A percentile compares a stretch with the other conserved stretches of the same genome.
Conservation (phyloP, 768 basidiomycete species). For the Lanmaoa pseudosensibilis region DNA sequence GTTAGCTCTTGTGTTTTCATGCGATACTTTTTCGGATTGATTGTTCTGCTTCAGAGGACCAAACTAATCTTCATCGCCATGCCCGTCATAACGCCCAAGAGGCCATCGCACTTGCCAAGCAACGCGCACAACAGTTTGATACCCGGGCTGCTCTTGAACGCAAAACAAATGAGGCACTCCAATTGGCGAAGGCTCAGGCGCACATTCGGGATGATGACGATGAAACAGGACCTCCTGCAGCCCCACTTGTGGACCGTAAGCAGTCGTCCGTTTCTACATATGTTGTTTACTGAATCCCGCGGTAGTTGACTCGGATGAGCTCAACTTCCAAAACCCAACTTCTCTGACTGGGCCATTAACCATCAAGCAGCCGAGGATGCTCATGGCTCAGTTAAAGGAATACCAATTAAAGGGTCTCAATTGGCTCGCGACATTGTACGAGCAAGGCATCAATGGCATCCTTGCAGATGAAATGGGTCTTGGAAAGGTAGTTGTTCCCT, state of each 20-base stretch:
- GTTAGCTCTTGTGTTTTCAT: conserved; percentile 42
- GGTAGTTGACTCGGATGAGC: conserved; percentile 90
- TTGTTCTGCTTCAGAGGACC: conserved; percentile 61
- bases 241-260: conserved; percentile 74
- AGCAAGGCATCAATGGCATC: conserved; percentile 99
- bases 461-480: conserved; percentile 99
- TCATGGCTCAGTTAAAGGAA: conserved; percentile 96
- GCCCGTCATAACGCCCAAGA: conserved; percentile 89
- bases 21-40: not conserved
- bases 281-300: conserved; percentile 1
- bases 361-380: conserved; percentile 90
- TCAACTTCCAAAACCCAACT: conserved; percentile 99
- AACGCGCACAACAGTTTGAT: conserved; percentile 85
- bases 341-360: conserved; percentile 81
- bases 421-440: conserved; percentile 96
- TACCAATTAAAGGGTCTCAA: conserved; percentile 98
- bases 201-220: conserved; percentile 44
- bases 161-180: conserved; percentile 75
- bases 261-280: conserved; percentile 2
- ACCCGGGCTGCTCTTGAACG: conserved; percentile 76
- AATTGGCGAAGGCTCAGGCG: conserved; percentile 57
- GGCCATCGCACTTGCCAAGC: conserved; percentile 74
- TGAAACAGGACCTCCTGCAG: conserved; percentile 34
- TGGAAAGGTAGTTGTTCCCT: conserved; percentile 59
- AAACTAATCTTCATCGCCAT: conserved; percentile 80